phyloP scores from a whole-genome alignment of 345 rosid species.

The Rhodamnia rubescens region DNA sequence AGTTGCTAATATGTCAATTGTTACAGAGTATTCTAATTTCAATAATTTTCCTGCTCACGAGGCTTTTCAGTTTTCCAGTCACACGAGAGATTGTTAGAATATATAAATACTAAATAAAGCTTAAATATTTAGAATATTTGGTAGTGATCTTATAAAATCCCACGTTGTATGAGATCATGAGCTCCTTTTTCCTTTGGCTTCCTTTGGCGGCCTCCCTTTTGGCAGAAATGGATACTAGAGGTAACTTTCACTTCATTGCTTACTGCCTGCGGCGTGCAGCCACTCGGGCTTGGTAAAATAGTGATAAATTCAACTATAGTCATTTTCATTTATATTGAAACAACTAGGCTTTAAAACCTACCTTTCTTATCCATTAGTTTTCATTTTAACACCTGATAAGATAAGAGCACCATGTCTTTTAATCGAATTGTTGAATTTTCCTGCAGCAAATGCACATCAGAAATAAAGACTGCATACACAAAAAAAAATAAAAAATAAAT shows the following conservation, averaged over 20 bases:
- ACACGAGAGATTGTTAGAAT: no score
- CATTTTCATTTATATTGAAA: no score
- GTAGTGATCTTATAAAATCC: no score
- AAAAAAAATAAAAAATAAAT: no score
- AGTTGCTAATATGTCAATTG: no score
- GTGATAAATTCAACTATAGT: no score
- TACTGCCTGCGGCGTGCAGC: background rate
- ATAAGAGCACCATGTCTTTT: background rate
- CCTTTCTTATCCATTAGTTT: background rate
- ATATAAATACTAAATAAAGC: no score
- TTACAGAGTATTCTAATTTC: no score
- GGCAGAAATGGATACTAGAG: background rate
- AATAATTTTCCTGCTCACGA: no score
- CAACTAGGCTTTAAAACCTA: background rate
- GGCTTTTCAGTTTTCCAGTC: no score
- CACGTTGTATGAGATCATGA: no score
- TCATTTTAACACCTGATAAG: background rate
- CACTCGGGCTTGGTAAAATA: background rate
- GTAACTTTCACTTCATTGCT: background rate
- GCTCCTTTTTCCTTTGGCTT: background rate
- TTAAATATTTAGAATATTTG: no score
- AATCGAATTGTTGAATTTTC: background rate
- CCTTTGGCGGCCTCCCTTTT: background rate
- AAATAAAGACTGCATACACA: background rate
- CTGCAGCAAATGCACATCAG: background rate